Evolutionary conservation across 257 asterid genomes (phyloP), one percentile per base, ranked within the genome.

Genomic region (Striga asiatica): DNA sequence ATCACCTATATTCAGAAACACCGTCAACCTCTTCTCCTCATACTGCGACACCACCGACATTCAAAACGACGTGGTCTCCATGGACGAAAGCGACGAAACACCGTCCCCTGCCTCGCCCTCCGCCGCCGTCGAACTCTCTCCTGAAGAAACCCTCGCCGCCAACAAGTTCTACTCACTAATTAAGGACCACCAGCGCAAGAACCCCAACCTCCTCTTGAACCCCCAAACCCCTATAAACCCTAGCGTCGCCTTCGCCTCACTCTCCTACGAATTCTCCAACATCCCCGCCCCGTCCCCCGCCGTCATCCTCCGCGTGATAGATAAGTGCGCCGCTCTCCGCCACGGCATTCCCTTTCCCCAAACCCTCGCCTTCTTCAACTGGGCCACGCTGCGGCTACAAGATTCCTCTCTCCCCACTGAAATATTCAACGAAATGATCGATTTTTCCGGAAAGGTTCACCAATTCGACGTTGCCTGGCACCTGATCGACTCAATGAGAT

Each of bases 331-430:
- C 31, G 81, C 81, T 14, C 76, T 79, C 0, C 94, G 96, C 52
- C 93, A 78, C 64, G 98, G 98, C 0, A 82, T 79, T 3, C 98
- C 98, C 1, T 87, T 84, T 34, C 55, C 73, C 25, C 96, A 91
- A 54, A 66, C 88, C 28, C 76, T 91, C 32, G 85, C 95, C 31
- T 87, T 91, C 74, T 91, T 91, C 88, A 87, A 87, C 32, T 91
- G 95, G 95, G 87, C 83, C 9, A 49, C 47, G 10, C 49, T 76
- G 28, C 43, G 50, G 23, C 4, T 47, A 25, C 13, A 20, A 18
- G 50, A 43, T 16, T 34, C 47, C 35, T 29, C 72, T 4, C 56
- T 35, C 29, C 13, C 51, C 5, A 49, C 56, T 47, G 84, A 77
- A 13, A 53, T 74, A 9, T 84, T 71, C 71, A 71, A 79, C 14